phyloP scores from a whole-genome alignment of 1,139 yeast genomes.

The Geotrichum restrictum region DNA sequence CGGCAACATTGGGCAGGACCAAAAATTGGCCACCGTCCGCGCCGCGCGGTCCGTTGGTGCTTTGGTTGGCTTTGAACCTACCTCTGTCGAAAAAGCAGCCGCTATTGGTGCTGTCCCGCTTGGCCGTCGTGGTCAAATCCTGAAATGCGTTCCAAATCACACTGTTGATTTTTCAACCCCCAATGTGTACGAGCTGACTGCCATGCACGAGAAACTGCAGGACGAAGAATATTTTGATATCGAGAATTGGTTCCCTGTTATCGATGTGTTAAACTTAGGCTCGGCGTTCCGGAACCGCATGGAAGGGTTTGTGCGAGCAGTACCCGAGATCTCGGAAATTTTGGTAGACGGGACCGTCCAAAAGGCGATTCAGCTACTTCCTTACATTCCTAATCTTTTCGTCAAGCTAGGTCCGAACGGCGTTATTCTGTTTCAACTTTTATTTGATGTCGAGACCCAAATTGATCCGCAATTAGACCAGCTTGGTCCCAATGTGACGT shows the following conservation, averaged over 20 bases:
- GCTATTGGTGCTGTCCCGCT: constrained; percentile 30
- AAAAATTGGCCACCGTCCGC: constrained; percentile 43
- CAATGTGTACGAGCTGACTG: constrained; percentile 56
- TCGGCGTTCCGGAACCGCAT: constrained; percentile 46
- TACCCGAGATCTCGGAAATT: constrained; percentile 34
- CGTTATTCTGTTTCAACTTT: constrained; percentile 48
- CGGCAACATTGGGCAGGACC: constrained; percentile 55
- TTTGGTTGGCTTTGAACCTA: constrained; percentile 65
- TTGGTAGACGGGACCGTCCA: constrained; percentile 55
- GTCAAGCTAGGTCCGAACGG: constrained; percentile 71
- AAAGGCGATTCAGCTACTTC: constrained; percentile 65
- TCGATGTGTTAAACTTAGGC: constrained; percentile 59
- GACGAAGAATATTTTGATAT: constrained; percentile 53
- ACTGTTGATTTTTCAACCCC: constrained; percentile 57
- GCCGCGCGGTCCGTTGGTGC: constrained; percentile 29
- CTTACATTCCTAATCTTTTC: constrained; percentile 64
- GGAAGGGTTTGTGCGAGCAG: constrained; percentile 34
- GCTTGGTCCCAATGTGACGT: constrained; percentile 6
- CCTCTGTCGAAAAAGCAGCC: constrained; percentile 60
- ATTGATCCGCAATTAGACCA: constrained; percentile 1
- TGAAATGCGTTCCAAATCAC: constrained; percentile 37
- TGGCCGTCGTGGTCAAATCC: constrained; percentile 15
- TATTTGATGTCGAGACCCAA: constrained; percentile 30
- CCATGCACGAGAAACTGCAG: constrained; percentile 52
- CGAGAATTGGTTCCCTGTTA: constrained; percentile 68